Evolutionary conservation across 805 yeast genomes (phyloP).

Genomic region (Gaillardinia entomophila): DNA sequence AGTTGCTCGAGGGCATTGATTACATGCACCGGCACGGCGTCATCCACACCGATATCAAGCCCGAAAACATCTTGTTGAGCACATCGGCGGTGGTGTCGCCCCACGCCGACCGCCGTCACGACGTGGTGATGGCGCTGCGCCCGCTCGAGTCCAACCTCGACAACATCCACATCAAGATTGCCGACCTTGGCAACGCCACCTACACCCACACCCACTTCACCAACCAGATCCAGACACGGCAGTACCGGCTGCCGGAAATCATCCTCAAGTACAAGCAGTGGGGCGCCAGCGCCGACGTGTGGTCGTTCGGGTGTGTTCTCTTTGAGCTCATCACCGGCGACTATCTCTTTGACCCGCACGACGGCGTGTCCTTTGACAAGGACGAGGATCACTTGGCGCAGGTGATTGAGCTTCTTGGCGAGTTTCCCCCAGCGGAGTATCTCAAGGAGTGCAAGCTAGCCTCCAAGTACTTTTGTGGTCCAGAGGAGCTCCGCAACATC

Average conservation of each 20-base stretch:
- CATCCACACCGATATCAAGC: constrained; percentile 64
- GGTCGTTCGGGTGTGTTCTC: constrained; percentile 56
- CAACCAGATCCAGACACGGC: constrained; percentile 86
- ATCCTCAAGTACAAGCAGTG: constrained; percentile 35
- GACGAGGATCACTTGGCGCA: constrained; percentile 64
- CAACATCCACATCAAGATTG: constrained; percentile 58
- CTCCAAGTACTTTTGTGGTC: constrained; percentile 36
- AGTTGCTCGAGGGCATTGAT: constrained; percentile 49
- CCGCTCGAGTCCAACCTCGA: constrained; percentile 25
- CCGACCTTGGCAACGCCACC: constrained; percentile 91
- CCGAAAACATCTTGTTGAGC: constrained; percentile 63
- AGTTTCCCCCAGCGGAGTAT: constrained; percentile 33
- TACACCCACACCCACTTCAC: constrained; percentile 78
- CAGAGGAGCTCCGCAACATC: constrained; percentile 36
- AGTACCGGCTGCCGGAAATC: constrained; percentile 87
- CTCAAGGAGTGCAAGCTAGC: constrained; percentile 34
- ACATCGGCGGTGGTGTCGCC: no score
- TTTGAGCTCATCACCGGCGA: constrained; percentile 61
- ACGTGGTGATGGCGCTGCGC: neutral
- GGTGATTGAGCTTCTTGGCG: constrained; percentile 48
- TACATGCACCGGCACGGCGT: constrained; percentile 62
- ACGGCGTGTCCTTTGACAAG: constrained; percentile 40
- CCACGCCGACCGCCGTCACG: neutral
- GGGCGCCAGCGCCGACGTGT: constrained; percentile 60
- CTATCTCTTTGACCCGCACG: constrained; percentile 55